Conservation (phyloP, 108 stramenopile genomes). For the Cyclotella kingstonii region DNA sequence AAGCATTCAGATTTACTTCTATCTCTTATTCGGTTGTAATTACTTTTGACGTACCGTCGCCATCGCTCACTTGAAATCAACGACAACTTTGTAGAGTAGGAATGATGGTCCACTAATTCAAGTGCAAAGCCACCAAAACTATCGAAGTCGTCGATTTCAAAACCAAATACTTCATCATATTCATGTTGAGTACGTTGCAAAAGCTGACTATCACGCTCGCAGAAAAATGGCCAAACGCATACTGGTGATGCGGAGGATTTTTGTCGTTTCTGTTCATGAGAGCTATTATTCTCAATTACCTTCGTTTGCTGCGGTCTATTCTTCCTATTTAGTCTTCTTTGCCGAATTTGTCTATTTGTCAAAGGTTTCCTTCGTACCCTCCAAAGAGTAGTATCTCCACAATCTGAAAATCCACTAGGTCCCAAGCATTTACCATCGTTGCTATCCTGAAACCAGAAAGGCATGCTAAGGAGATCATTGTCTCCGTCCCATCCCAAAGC, state of each 20-base stretch:
- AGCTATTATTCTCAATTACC: background rate
- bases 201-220: constrained; percentile 23
- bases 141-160: constrained; percentile 13
- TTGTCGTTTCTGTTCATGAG: background rate
- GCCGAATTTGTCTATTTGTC: constrained; percentile 17
- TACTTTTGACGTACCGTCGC: background rate
- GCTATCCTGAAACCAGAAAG: constrained; percentile 72
- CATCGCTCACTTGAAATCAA: constrained; percentile 9
- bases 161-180: constrained; percentile 14
- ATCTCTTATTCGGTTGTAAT: constrained; percentile 8
- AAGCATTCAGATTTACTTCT: constrained; percentile 20
- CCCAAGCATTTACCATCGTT: constrained; percentile 63
- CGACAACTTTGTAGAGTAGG: too few species aligned
- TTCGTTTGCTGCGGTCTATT: constrained; percentile 1
- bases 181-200: background rate
- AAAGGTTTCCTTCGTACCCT: constrained; percentile 35
- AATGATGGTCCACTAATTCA: constrained; percentile 28
- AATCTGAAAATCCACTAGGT: constrained; percentile 62
- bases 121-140: constrained; percentile 33
- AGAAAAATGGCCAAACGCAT: constrained; percentile 45
- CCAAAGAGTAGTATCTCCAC: constrained; percentile 84
- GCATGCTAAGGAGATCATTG: constrained; percentile 33
- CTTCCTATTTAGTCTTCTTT: constrained; percentile 1
- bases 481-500: constrained; percentile 25
- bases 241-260: constrained; percentile 7